These are phyloP conservation scores for Jimgerdemannia flammicorona DNA, from an alignment of 192 early-diverging fungal species.

Conservation along the genomic window DNA sequence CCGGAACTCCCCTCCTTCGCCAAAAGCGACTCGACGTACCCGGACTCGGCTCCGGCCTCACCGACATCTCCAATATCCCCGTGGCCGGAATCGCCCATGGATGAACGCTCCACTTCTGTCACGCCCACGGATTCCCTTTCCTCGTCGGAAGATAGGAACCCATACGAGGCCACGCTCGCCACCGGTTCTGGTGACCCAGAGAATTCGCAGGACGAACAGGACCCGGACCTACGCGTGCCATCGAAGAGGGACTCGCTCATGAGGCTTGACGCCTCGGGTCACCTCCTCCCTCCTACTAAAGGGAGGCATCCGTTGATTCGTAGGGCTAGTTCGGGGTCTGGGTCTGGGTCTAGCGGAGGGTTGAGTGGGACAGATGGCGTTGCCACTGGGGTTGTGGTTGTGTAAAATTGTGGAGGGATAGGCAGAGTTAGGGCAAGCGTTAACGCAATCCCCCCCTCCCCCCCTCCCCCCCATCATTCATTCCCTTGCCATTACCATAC, in stretches of 20 bases:
- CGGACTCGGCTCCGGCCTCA: constrained; percentile 13
- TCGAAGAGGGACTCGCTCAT: not conserved
- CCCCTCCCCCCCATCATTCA: too few relatives aligned
- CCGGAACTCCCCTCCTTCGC: constrained; percentile 2
- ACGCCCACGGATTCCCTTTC: not conserved
- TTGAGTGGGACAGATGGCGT: too few relatives aligned
- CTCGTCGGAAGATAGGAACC: too few relatives aligned
- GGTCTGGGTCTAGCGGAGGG: too few relatives aligned
- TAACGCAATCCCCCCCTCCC: too few relatives aligned
- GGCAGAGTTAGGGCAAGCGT: too few relatives aligned
- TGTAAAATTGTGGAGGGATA: too few relatives aligned
- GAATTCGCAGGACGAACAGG: not conserved
- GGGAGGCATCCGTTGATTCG: not conserved
- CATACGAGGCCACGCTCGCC: too few relatives aligned
- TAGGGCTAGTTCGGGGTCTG: too few relatives aligned
- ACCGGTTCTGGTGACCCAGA: too few relatives aligned
- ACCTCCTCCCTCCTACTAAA: not conserved
- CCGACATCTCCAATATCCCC: not conserved
- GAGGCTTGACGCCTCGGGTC: not conserved
- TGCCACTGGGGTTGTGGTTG: too few relatives aligned
- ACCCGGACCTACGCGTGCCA: not conserved
- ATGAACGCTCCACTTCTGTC: not conserved
- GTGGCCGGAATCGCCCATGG: not conserved
- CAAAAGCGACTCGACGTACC: constrained; percentile 5
- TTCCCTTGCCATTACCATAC: too few relatives aligned